Percentiles rank a stretch among this genome's conserved stretches.
phyloP scores from a whole-genome alignment of 441 rosid species.

The Populus tomentosa region DNA sequence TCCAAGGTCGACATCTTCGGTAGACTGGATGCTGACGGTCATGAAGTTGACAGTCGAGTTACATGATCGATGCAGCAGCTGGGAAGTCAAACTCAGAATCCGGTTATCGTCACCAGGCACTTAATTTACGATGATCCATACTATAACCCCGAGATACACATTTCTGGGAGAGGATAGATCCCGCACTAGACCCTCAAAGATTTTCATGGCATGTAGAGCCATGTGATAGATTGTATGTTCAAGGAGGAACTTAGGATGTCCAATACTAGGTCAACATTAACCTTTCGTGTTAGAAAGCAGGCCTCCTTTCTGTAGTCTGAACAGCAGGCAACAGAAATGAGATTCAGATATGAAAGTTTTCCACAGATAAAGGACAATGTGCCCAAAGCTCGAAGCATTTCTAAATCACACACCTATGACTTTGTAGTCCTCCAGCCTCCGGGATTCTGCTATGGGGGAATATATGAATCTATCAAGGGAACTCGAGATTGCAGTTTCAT shows the following conservation, averaged over 20 bases:
- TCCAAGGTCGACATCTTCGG: background rate
- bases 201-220: background rate
- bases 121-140: constrained; percentile 2
- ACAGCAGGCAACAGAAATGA: constrained; percentile 29
- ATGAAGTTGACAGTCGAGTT: background rate
- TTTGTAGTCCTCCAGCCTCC: constrained; percentile 90
- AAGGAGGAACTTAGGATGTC: background rate
- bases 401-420: constrained; percentile 52
- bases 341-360: background rate
- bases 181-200: background rate
- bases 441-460: constrained; percentile 40
- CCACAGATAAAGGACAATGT: background rate
- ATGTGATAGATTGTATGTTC: background rate
- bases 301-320: constrained; percentile 54
- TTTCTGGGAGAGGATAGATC: background rate
- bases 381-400: constrained; percentile 3
- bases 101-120: background rate
- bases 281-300: constrained; percentile 16
- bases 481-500: constrained; percentile 38
- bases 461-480: constrained; percentile 59
- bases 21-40: background rate
- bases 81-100: background rate
- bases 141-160: background rate
- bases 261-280: background rate
- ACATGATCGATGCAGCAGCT: background rate